phyloP scores from a whole-genome alignment of 768 basidiomycete species.

The Sarcomyxa edulis region DNA sequence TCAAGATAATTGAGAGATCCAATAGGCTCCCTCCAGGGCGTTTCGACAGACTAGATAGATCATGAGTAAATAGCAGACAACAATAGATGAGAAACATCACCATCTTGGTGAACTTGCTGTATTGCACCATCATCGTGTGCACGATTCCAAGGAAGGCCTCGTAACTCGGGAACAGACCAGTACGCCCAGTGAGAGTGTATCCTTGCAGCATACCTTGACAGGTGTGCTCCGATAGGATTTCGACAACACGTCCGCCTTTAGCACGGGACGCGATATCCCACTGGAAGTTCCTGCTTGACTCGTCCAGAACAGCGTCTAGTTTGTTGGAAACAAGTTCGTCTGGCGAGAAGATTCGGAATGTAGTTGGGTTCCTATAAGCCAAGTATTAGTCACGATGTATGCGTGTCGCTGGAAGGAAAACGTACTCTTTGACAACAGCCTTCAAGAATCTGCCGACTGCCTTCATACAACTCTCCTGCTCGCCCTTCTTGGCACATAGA shows the following conservation, averaged over 20 bases:
- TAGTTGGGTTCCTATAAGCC: slow-evolving; percentile 56
- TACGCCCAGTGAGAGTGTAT: slow-evolving; percentile 85
- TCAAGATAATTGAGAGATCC: slow-evolving; percentile 84
- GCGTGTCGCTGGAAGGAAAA: neutral
- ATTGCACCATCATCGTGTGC: slow-evolving; percentile 87
- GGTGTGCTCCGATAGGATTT: slow-evolving; percentile 87
- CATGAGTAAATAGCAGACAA: neutral
- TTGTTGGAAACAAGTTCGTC: slow-evolving; percentile 88
- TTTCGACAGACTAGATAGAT: slow-evolving; percentile 41
- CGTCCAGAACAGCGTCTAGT: slow-evolving; percentile 73
- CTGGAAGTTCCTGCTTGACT: slow-evolving; percentile 72
- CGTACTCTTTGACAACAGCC: slow-evolving; percentile 51
- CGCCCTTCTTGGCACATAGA: slow-evolving; percentile 45
- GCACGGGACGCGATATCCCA: slow-evolving; percentile 70
- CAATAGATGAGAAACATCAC: slow-evolving; percentile 23
- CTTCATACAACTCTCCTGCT: slow-evolving; percentile 76
- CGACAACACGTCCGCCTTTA: slow-evolving; percentile 77
- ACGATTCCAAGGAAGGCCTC: slow-evolving; percentile 90
- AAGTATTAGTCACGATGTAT: neutral
- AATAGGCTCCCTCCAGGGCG: slow-evolving; percentile 64
- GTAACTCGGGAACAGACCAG: slow-evolving; percentile 84
- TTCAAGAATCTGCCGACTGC: slow-evolving; percentile 52
- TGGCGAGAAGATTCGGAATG: slow-evolving; percentile 88
- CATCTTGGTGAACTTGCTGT: slow-evolving; percentile 87
- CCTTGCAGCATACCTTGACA: slow-evolving; percentile 91